Conservation (phyloP, 306 rosid genomes). For the Mucuna pruriens region DNA sequence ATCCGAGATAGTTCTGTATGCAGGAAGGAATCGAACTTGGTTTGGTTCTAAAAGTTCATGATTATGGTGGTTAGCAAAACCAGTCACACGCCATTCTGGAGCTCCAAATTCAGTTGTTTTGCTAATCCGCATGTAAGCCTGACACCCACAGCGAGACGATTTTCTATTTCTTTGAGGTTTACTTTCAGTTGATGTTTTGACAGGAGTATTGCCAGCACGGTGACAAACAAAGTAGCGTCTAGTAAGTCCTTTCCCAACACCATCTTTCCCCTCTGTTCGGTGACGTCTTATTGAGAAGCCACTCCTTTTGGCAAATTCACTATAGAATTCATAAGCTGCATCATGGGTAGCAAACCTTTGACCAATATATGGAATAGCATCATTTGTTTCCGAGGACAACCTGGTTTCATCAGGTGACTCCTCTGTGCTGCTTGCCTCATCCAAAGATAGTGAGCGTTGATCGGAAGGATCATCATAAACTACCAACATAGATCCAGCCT, state of each 20-base stretch:
- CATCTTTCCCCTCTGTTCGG: conserved; percentile 96
- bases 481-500: conserved; percentile 71
- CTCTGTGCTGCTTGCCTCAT: conserved; percentile 83
- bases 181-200: conserved; percentile 65
- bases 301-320: conserved; percentile 81
- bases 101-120: conserved; percentile 82
- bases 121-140: conserved; percentile 93
- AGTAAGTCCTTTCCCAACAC: conserved; percentile 93
- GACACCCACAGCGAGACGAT: conserved; percentile 96
- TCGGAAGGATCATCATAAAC: conserved; percentile 88
- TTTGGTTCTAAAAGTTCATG: conserved; percentile 91
- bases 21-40: conserved; percentile 99
- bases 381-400: conserved; percentile 71
- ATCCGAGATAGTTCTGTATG: conserved; percentile 90
- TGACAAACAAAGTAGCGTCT: conserved; percentile 96
- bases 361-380: conserved; percentile 81
- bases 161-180: conserved; percentile 93
- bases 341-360: conserved; percentile 90
- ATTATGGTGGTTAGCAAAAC: conserved; percentile 93
- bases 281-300: conserved; percentile 96
- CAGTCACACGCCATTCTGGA: conserved; percentile 94
- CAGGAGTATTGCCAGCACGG: conserved; percentile 96
- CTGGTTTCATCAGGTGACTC: conserved; percentile 83
- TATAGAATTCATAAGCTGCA: conserved; percentile 85
- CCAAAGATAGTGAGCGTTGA: conserved; percentile 79